Evolutionary conservation across 768 basidiomycete species (phyloP).

Genomic region (Hirschioporus abietinus): DNA sequence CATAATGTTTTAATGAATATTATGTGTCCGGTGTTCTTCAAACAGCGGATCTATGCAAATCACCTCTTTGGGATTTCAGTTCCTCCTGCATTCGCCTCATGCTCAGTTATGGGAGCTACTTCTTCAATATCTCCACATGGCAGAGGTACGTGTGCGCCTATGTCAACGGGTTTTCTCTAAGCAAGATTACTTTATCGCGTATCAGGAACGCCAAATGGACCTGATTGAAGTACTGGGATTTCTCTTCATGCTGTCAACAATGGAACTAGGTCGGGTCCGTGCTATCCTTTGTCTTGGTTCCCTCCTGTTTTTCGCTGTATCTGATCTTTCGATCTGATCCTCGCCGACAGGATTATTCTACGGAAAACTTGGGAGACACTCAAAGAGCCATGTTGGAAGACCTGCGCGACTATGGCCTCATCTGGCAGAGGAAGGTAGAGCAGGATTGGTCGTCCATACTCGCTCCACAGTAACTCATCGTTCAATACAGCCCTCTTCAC

Average conservation of each 20-base stretch:
- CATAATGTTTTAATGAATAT: background rate
- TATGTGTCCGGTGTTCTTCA: slow-evolving; percentile 13
- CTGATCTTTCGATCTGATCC: slow-evolving; percentile 14
- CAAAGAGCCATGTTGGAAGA: slow-evolving; percentile 88
- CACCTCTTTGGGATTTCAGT: slow-evolving; percentile 94
- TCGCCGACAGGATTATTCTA: slow-evolving; percentile 74
- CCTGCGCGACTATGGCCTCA: slow-evolving; percentile 89
- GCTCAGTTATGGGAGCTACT: slow-evolving; percentile 94
- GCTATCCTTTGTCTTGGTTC: slow-evolving; percentile 5
- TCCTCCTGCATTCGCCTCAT: slow-evolving; percentile 89
- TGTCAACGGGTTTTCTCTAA: slow-evolving; percentile 13
- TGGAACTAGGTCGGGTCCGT: slow-evolving; percentile 85
- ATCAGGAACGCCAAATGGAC: slow-evolving; percentile 82
- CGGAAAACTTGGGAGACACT: slow-evolving; percentile 69
- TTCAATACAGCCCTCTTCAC: slow-evolving; percentile 53
- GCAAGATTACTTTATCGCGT: slow-evolving; percentile 4
- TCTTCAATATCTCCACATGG: slow-evolving; percentile 82
- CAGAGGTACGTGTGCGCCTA: slow-evolving; percentile 50
- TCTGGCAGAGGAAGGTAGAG: slow-evolving; percentile 77
- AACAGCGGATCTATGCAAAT: slow-evolving; percentile 67
- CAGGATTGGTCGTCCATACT: slow-evolving; percentile 21
- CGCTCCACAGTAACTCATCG: background rate
- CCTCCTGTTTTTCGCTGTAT: background rate
- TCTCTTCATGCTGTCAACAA: slow-evolving; percentile 94
- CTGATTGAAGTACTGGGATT: slow-evolving; percentile 90